Percentiles rank a stretch among this genome's conserved stretches.
Evolutionary conservation across 1,284 basidiomycete genomes (phyloP).

Genomic region (Cryptococcus sp.): DNA sequence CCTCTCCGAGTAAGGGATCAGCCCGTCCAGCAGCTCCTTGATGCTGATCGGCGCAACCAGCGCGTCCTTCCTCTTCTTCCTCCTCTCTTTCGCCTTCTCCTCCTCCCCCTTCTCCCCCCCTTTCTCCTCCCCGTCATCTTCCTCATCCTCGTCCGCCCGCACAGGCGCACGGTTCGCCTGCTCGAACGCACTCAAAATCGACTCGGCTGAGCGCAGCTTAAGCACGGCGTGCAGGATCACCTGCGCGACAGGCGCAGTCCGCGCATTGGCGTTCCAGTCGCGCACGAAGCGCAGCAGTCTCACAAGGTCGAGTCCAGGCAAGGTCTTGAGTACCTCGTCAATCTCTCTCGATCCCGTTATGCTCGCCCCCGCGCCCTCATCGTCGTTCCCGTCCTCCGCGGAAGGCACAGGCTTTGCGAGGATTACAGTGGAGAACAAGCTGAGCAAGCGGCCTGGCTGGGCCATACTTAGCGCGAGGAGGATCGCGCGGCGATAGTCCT

Average conservation of each 20-base stretch:
- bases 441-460: constrained; percentile 83
- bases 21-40: constrained; percentile 74
- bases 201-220: constrained; percentile 67
- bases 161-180: constrained; percentile 28
- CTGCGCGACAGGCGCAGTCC: constrained; percentile 83
- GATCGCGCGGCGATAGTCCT: constrained; percentile 90
- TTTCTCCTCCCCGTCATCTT: constrained; percentile 17
- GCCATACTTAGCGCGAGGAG: constrained; percentile 84
- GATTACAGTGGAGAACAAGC: constrained; percentile 69
- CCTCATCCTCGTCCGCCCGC: constrained; percentile 26
- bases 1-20: constrained; percentile 91
- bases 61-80: constrained; percentile 12
- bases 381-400: neutral
- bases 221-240: constrained; percentile 76
- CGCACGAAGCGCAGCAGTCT: constrained; percentile 77
- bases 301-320: constrained; percentile 70
- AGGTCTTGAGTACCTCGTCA: constrained; percentile 74
- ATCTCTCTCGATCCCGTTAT: constrained; percentile 65
- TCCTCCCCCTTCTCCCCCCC: constrained; percentile 44
- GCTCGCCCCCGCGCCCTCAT: constrained; percentile 2
- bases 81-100: constrained; percentile 30
- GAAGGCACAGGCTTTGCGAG: constrained; percentile 15
- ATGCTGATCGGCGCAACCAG: constrained; percentile 41
- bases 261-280: constrained; percentile 90
- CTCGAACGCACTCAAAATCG: constrained; percentile 68